Evolutionary conservation across 768 basidiomycete genomes (phyloP), one percentile per base, ranked within the genome.

Genomic region (Tricholoma flavovirens): DNA sequence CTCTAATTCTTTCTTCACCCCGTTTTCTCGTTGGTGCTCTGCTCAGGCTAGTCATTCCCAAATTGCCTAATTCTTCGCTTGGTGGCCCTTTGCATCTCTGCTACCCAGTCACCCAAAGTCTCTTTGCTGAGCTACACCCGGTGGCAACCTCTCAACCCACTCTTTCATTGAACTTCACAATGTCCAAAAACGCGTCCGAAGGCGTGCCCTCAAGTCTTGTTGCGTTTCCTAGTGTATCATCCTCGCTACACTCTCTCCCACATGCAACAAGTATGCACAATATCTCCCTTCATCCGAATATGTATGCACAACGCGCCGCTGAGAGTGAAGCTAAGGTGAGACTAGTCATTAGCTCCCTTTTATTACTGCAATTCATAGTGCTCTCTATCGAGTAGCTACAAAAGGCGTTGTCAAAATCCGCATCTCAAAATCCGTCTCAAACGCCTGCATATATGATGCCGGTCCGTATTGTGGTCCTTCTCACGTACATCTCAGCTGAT

Each of bases 271-370:
- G 79, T 70, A 76, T 91, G 51, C 78, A 81, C 61, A 77, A 76
- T 62, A 77, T 91, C 26, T 73, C 82, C 0, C 73, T 91, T 1
- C 88, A 90, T 69, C 82, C 81, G 1, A 80, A 75, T 64, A 83
- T 87, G 84, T 86, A 86, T 65, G 81, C 83, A 1, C 79, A 82
- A 56, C 80, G 81, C 33, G 81, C 83, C 32, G 81, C 83, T 4
- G 82, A 88, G 69, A 88, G 88, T 62, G 83, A 90, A 70, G 87
- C 86, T 38, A 88, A 90, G 80, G 88, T 88, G 40, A 55, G 72
- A 64, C 24, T 42, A 2, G 5, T 32, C 10, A 56, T 42, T 43
- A 24, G 10, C 4, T 11, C 11, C 36, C 1, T 29, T 42, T 19
- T 19, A 24, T 40, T 30, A n/a, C 22, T 53, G 32, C 19, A 38